Percentiles rank a stretch among this genome's conserved stretches.
These are phyloP conservation scores for Citrus australasica DNA, from an alignment of 345 rosid species.

Conservation along the genomic window DNA sequence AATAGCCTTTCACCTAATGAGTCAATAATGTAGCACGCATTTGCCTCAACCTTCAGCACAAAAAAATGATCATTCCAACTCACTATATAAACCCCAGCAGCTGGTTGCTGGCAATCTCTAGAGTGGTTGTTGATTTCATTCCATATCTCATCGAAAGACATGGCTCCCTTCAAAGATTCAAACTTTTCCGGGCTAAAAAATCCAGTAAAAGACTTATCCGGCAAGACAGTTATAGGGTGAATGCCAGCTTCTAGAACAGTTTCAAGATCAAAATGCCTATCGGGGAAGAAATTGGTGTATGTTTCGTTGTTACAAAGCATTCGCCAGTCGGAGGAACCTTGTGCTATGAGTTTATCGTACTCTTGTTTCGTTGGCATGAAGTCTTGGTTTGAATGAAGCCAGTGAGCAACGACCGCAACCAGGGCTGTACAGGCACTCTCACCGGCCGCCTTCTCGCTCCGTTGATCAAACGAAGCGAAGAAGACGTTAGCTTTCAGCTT, in stretches of 20 bases:
- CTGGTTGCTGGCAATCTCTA: conserved; percentile 14
- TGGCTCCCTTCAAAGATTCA: conserved; percentile 25
- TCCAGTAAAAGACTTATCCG: conserved; percentile 45
- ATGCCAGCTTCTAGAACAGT: conserved; percentile 27
- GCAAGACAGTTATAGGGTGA: conserved; percentile 28
- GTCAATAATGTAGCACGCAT: conserved; percentile 47
- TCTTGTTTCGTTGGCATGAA: conserved; percentile 23
- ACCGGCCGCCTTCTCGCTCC: conserved; percentile 31
- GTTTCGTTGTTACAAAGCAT: conserved; percentile 21
- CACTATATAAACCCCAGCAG: conserved; percentile 35
- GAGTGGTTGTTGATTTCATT: conserved; percentile 15
- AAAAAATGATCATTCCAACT: conserved; percentile 80
- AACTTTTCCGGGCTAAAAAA: conserved; percentile 51
- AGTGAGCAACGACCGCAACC: conserved; percentile 23
- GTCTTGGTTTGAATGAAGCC: conserved; percentile 28
- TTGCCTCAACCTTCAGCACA: conserved; percentile 39
- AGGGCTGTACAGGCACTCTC: conserved; percentile 36
- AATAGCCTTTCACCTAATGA: conserved; percentile 58
- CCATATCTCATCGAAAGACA: conserved; percentile 63
- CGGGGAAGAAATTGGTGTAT: conserved; percentile 14
- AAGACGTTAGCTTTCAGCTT: conserved; percentile 29
- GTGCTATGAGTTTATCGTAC: conserved; percentile 26
- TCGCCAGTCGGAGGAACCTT: conserved; percentile 37
- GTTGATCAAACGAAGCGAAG: conserved; percentile 43
- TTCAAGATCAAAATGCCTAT: conserved; percentile 44